These are phyloP conservation scores for Baorangia bicolor DNA, from an alignment of 768 basidiomycete species.

Conservation along the genomic window DNA sequence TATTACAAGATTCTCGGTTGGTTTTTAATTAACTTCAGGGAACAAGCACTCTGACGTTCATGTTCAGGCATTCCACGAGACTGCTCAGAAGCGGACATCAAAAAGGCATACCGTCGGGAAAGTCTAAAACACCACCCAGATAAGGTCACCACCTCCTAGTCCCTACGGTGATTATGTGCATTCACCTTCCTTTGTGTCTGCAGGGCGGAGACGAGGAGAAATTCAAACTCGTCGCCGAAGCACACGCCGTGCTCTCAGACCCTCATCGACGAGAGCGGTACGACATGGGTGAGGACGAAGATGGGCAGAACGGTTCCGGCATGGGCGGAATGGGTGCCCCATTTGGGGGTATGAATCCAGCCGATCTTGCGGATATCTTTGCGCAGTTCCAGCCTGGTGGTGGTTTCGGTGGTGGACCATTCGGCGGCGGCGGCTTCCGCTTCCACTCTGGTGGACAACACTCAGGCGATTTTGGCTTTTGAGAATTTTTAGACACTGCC, in stretches of 20 bases:
- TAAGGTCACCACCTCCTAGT: constrained; percentile 48
- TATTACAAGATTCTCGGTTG: constrained; percentile 76
- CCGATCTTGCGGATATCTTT: constrained; percentile 64
- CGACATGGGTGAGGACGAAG: constrained; percentile 81
- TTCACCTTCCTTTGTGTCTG: constrained; percentile 6
- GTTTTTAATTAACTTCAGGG: not conserved
- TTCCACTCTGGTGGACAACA: constrained; percentile 21
- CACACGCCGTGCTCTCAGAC: constrained; percentile 80
- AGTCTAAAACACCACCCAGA: constrained; percentile 85
- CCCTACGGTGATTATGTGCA: not conserved
- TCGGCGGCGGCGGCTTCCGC: constrained; percentile 32
- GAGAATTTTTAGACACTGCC: not conserved
- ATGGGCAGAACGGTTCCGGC: constrained; percentile 51
- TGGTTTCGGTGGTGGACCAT: constrained; percentile 21
- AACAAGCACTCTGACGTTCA: not conserved
- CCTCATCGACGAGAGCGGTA: constrained; percentile 70
- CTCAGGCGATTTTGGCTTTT: constrained; percentile 19
- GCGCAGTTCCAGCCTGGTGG: constrained; percentile 60
- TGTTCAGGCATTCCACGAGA: constrained; percentile 45
- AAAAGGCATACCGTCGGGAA: constrained; percentile 88
- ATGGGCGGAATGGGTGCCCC: constrained; percentile 44
- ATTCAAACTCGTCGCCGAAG: constrained; percentile 88
- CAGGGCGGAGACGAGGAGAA: constrained; percentile 94
- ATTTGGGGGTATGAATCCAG: constrained; percentile 38
- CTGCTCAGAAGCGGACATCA: constrained; percentile 71